These are phyloP conservation scores for Wickerhamomyces alni DNA, from an alignment of 805 yeast genomes.

Conservation along the genomic window DNA sequence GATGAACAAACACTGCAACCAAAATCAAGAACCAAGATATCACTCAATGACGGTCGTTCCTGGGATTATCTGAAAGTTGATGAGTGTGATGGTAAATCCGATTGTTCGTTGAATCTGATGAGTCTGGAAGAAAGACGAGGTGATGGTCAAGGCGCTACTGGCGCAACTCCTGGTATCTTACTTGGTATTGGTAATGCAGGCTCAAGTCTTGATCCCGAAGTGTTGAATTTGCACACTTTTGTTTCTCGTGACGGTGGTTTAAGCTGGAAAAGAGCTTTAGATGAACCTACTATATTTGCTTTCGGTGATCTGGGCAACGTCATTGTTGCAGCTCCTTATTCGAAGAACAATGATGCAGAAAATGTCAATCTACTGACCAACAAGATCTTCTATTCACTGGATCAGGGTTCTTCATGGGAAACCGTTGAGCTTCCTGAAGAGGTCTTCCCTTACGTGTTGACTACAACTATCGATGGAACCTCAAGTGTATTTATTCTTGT, in stretches of 20 bases:
- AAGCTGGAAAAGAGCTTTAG: constrained; percentile 56
- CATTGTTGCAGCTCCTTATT: constrained; percentile 43
- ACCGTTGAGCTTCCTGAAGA: constrained; percentile 38
- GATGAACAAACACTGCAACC: constrained; percentile 14
- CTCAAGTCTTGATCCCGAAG: constrained; percentile 8
- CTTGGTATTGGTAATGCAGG: constrained; percentile 38
- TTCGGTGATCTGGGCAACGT: constrained; percentile 81
- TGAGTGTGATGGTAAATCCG: constrained; percentile 23
- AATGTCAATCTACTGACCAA: constrained; percentile 19
- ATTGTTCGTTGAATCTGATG: constrained; percentile 30
- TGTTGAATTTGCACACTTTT: constrained; percentile 38
- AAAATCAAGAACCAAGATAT: constrained; percentile 26
- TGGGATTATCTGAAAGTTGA: constrained; percentile 27
- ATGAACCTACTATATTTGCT: constrained; percentile 45
- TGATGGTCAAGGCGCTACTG: constrained; percentile 22
- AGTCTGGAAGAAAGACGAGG: constrained; percentile 27
- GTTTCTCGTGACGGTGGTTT: constrained; percentile 75
- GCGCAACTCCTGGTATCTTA: constrained; percentile 39
- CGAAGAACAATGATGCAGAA: constrained; percentile 24
- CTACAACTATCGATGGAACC: constrained; percentile 68
- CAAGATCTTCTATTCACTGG: constrained; percentile 50
- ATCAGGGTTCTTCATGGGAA: constrained; percentile 68
- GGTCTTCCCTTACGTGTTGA: constrained; percentile 36
- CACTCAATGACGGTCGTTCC: constrained; percentile 34
- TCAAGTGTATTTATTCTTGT: constrained; percentile 53